These are phyloP conservation scores for Plectosphaerella sp. DNA, from an alignment of 2,329 filamentous ascomycete genomes.

Conservation along the genomic window DNA sequence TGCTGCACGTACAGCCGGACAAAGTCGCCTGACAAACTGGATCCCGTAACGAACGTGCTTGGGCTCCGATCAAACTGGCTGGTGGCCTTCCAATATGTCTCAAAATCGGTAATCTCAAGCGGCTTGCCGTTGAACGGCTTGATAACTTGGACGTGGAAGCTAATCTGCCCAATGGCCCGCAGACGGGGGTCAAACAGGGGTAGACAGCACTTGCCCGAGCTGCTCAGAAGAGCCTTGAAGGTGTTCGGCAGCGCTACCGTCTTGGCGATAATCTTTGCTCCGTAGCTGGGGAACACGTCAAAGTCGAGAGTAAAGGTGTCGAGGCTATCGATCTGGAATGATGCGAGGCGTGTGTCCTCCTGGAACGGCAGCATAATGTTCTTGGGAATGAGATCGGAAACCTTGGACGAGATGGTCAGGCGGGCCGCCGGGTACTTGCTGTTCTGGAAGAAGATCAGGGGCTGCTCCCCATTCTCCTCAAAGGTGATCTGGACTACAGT, in stretches of 20 bases:
- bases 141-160: conserved; percentile 92
- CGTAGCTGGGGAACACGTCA: conserved; percentile 95
- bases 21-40: conserved; percentile 93
- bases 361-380: conserved; percentile 95
- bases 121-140: conserved; percentile 92
- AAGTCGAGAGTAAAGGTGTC: conserved; percentile 94
- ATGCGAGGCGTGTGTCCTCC: conserved; percentile 89
- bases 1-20: conserved; percentile 88
- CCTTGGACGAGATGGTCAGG: conserved; percentile 93
- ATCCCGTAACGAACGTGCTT: conserved; percentile 86
- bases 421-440: conserved; percentile 94
- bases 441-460: conserved; percentile 93
- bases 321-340: conserved; percentile 92
- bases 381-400: conserved; percentile 91
- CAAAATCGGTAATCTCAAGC: conserved; percentile 94
- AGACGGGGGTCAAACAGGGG: conserved; percentile 91
- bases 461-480: conserved; percentile 67
- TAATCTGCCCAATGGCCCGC: conserved; percentile 87
- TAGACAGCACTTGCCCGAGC: conserved; percentile 74
- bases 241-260: conserved; percentile 86
- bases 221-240: conserved; percentile 72
- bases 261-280: conserved; percentile 94
- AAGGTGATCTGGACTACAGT: conserved; percentile 93
- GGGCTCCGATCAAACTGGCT: conserved; percentile 85
- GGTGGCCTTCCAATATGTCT: conserved; percentile 98